Evolutionary conservation across 768 basidiomycete genomes (phyloP), one percentile per base, ranked within the genome.

Genomic region (Ephemerocybe angulata): DNA sequence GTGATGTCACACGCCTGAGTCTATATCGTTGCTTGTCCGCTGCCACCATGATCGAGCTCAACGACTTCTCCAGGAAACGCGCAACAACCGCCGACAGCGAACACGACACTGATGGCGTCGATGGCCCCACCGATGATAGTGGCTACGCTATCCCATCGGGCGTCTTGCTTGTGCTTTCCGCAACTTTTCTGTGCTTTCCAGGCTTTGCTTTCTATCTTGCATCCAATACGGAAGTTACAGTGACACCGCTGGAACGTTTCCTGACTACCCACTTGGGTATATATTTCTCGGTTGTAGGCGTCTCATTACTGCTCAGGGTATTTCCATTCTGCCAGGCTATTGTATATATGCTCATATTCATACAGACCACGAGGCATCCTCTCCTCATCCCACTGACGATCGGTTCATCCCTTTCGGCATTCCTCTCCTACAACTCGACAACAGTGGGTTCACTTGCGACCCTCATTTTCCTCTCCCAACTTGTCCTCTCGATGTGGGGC

Each of bases 201-300:
- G 78, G 82, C 27, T 64, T 90, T 47, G 71, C 90, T 29, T 77
- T 90, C 49, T 89, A 90, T 66, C 70, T 88, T 51, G 76, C 87
- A 12, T 77, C 79, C 53, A 71, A 79, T 2, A 68, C 72, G 46
- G 55, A 46, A 30, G 60, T 63, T 30, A 68, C 68, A 19, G 76
- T 90, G 47, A 88, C 88, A 2, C 70, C 82, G 2, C 76, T 92
- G 30, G 90, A 92, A 64, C 70, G 75, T 22, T 90, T 86, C 69
- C 78, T 93, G 41, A 76, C 84, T 13, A 65, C 80, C n/a, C 84
- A 88, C 33, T 75, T 86, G 53, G 87, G 84, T 17, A 75, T 91
- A 42, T 70, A 83, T 60, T 73, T 90, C 13, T 71, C 76, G 42
- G 79, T 80, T 5, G 62, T 85, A 7, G 77, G 84, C 10, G 35